These are phyloP conservation scores for Gossypium laxum DNA, from an alignment of 441 rosid species.

Conservation along the genomic window DNA sequence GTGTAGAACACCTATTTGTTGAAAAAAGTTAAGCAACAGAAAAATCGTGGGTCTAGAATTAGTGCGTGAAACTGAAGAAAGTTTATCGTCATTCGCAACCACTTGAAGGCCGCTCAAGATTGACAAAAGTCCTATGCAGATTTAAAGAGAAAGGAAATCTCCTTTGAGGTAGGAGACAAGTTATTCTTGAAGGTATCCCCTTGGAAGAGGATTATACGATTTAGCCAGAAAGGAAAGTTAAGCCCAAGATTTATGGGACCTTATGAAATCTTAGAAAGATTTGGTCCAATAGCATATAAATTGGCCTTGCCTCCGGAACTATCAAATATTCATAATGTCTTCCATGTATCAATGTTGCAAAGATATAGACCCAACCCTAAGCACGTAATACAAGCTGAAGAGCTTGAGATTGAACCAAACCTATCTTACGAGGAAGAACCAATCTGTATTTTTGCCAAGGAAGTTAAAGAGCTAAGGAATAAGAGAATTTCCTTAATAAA, in stretches of 20 bases:
- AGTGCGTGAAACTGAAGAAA: neutral
- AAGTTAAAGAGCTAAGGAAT: neutral
- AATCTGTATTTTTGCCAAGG: neutral
- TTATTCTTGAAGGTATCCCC: neutral
- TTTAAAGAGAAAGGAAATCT: neutral
- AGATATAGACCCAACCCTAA: neutral
- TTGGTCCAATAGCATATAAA: neutral
- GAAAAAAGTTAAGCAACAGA: neutral
- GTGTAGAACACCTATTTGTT: neutral
- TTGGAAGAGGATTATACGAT: neutral
- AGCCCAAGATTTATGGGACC: neutral
- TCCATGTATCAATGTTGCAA: neutral
- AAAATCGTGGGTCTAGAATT: neutral
- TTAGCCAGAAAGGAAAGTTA: neutral
- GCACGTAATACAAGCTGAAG: neutral
- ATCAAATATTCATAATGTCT: neutral
- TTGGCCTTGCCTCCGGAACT: neutral
- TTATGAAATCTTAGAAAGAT: neutral
- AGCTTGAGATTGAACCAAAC: neutral
- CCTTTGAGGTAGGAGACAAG: neutral
- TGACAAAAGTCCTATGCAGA: neutral
- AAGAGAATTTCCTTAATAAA: neutral
- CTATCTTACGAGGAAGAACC: neutral
- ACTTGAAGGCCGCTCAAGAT: neutral
- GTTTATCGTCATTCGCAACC: neutral